phyloP scores from a whole-genome alignment of 1,284 basidiomycete species.

The Ceratobasidium sp. region DNA sequence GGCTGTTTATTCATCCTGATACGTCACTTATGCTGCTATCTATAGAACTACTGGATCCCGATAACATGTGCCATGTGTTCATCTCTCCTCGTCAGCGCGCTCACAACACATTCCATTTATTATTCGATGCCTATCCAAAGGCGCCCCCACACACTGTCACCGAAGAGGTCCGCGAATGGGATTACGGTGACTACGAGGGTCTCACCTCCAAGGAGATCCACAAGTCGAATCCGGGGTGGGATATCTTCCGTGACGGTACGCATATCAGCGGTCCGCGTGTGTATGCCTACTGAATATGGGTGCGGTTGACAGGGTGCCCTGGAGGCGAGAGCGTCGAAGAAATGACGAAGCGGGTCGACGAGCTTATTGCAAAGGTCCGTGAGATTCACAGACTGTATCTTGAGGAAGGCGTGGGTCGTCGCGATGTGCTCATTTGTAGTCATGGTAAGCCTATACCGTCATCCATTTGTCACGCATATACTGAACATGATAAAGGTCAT shows the following conservation, averaged over 20 bases:
- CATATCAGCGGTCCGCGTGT: constrained; percentile 28
- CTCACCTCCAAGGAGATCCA: constrained; percentile 77
- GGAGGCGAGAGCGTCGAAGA: constrained; percentile 83
- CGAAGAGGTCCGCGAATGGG: constrained; percentile 81
- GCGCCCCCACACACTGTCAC: constrained; percentile 64
- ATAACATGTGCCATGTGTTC: constrained; percentile 75
- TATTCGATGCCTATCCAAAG: constrained; percentile 66
- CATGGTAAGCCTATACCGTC: constrained; percentile 39
- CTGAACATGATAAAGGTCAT: constrained; percentile 65
- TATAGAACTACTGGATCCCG: constrained; percentile 79
- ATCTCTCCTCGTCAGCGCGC: constrained; percentile 87
- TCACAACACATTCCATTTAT: constrained; percentile 81
- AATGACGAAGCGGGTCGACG: constrained; percentile 81
- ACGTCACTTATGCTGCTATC: background rate
- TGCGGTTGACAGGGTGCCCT: constrained; percentile 66
- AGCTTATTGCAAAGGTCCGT: constrained; percentile 75
- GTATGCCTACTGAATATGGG: background rate
- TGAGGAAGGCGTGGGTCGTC: constrained; percentile 66
- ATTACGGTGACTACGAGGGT: constrained; percentile 92
- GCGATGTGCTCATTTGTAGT: constrained; percentile 54
- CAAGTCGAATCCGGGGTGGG: constrained; percentile 70
- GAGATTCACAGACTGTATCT: constrained; percentile 76
- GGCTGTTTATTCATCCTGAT: background rate
- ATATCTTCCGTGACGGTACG: constrained; percentile 82
- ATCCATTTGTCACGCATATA: constrained; percentile 44